Percentiles rank a stretch among this genome's conserved stretches.
Evolutionary conservation across 1,139 yeast species (phyloP).

Genomic region (Saccharomyces hybrid): DNA sequence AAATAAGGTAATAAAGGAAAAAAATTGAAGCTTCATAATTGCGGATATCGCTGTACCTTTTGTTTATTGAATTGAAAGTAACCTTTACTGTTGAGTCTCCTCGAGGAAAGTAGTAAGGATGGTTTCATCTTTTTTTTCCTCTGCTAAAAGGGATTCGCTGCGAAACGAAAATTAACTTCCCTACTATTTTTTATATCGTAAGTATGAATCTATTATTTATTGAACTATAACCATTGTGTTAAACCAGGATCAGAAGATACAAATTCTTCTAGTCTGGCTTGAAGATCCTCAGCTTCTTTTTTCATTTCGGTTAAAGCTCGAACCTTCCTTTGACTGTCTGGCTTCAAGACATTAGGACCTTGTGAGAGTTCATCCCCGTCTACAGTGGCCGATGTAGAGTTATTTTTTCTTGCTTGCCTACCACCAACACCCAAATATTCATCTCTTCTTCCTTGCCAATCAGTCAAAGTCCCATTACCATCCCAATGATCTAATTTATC

Average conservation of each 20-base stretch:
- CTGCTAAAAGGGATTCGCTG: neutral
- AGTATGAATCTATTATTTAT: neutral
- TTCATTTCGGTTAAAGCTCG: slow-evolving; percentile 33
- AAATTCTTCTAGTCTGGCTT: slow-evolving; percentile 6
- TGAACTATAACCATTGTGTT: slow-evolving; percentile 1
- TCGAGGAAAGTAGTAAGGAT: neutral
- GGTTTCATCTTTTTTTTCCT: neutral
- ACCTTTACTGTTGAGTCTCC: neutral
- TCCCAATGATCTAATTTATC: slow-evolving; percentile 49
- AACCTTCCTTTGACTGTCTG: slow-evolving; percentile 59
- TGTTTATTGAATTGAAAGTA: neutral
- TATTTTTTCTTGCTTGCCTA: slow-evolving; percentile 27
- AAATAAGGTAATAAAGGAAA: neutral
- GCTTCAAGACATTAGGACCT: slow-evolving; percentile 57
- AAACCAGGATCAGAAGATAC: neutral
- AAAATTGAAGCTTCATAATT: slow-evolving; percentile 6
- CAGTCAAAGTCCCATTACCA: slow-evolving; percentile 27
- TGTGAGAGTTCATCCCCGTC: slow-evolving; percentile 40
- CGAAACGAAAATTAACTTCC: neutral
- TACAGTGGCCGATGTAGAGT: slow-evolving; percentile 37
- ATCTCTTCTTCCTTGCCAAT: slow-evolving; percentile 29
- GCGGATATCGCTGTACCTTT: neutral
- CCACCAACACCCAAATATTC: slow-evolving; percentile 20
- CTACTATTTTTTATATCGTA: neutral
- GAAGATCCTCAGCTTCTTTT: slow-evolving; percentile 11